Evolutionary conservation across 2,329 filamentous ascomycete species (phyloP).

Genomic region (Alternaria sp.): DNA sequence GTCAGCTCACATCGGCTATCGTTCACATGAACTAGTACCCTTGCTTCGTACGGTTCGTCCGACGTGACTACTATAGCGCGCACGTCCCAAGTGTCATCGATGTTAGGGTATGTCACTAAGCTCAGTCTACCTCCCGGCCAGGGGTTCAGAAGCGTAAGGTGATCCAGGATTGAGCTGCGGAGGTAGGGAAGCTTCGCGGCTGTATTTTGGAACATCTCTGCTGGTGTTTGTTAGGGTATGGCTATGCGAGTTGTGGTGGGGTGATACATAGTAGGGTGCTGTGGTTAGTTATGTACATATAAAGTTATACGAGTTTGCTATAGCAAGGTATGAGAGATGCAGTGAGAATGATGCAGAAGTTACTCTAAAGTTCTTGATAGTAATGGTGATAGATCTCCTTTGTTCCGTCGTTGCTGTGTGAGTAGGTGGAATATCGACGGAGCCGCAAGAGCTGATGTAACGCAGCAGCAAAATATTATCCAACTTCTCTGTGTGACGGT

Average conservation of each 20-base stretch:
- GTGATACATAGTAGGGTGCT: background rate
- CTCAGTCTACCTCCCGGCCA: background rate
- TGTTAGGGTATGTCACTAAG: background rate
- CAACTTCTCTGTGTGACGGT: no score
- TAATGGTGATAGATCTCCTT: background rate
- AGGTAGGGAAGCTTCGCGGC: background rate
- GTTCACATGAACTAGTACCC: background rate
- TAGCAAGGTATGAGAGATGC: background rate
- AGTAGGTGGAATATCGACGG: background rate
- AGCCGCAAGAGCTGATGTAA: no score
- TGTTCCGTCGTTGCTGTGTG: background rate
- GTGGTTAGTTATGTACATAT: background rate
- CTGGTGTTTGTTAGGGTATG: background rate
- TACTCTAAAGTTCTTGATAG: background rate
- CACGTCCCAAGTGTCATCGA: background rate
- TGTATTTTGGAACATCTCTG: background rate
- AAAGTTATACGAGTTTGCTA: background rate
- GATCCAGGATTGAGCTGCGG: background rate
- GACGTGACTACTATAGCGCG: background rate
- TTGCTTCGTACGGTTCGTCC: background rate
- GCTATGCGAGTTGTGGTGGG: background rate
- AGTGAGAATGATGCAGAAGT: background rate
- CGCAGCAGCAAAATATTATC: no score
- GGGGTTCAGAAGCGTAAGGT: background rate
- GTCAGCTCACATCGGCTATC: background rate